Evolutionary conservation across 2,329 filamentous ascomycete genomes (phyloP).

Genomic region (Stagonosporopsis chrysanthemi): DNA sequence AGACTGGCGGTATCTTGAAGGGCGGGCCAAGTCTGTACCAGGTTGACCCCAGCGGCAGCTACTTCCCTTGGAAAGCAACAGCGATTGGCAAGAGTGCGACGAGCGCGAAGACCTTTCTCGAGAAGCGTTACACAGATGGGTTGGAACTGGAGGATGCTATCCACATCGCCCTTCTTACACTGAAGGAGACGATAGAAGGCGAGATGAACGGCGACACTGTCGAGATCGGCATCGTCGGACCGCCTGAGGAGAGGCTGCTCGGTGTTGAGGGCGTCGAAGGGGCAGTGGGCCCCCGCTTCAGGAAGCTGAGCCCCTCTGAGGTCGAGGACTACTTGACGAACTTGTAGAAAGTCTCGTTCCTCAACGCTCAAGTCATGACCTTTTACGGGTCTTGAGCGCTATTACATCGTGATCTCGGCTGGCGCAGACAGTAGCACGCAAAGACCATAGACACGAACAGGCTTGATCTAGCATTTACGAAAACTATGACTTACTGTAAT

Average conservation of each 20-base stretch:
- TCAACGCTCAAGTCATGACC: background rate
- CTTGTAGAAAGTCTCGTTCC: conserved; percentile 66
- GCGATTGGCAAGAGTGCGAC: conserved; percentile 99
- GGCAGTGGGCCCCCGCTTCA: conserved; percentile 84
- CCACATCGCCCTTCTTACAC: conserved; percentile 93
- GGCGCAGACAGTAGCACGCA: background rate
- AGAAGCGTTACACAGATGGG: conserved; percentile 98
- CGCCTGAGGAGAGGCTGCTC: conserved; percentile 89
- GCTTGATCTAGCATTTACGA: conserved; percentile 35
- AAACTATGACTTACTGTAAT: conserved; percentile 24
- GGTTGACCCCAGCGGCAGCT: conserved; percentile 97
- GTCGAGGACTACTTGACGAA: conserved; percentile 99
- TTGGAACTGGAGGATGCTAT: conserved; percentile 97
- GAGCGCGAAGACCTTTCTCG: conserved; percentile 97
- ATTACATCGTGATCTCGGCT: conserved; percentile 21
- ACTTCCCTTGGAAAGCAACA: conserved; percentile 99
- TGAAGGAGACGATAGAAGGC: conserved; percentile 99
- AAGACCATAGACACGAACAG: conserved; percentile 27
- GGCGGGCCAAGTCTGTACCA: conserved; percentile 98
- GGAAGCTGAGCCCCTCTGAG: conserved; percentile 95
- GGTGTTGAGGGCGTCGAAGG: conserved; percentile 90
- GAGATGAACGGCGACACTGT: conserved; percentile 99
- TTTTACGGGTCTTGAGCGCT: background rate
- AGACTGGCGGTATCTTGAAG: conserved; percentile 95
- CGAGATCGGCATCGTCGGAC: conserved; percentile 96